phyloP scores from a whole-genome alignment of 441 rosid species.

The Jatropha multifida region DNA sequence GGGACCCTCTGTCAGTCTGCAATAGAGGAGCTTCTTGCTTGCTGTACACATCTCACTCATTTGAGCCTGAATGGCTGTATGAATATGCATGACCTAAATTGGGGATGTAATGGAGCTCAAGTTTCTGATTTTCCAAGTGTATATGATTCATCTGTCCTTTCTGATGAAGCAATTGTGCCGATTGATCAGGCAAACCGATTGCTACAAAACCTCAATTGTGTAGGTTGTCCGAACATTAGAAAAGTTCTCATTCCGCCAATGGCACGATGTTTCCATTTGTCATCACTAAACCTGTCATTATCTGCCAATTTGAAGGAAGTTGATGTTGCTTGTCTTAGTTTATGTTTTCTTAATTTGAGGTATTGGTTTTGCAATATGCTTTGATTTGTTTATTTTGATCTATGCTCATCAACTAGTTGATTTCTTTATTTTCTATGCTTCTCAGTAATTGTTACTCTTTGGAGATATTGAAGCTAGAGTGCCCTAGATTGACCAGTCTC shows the following conservation, averaged over 20 bases:
- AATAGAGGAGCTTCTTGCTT: conserved; percentile 90
- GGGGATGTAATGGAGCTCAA: conserved; percentile 59
- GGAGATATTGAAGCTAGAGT: conserved; percentile 79
- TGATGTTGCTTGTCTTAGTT: conserved; percentile 66
- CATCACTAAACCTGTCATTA: conserved; percentile 81
- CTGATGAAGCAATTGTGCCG: conserved; percentile 35
- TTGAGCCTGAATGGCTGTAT: conserved; percentile 91
- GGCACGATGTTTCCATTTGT: conserved; percentile 73
- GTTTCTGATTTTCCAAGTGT: conserved; percentile 35
- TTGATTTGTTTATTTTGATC: conserved; percentile 3
- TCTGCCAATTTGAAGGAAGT: conserved; percentile 90
- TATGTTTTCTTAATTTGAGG: conserved; percentile 85
- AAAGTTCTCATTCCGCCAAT: conserved; percentile 78
- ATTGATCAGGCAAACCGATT: conserved; percentile 59
- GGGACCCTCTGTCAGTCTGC: conserved; percentile 88
- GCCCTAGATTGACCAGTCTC: conserved; percentile 86
- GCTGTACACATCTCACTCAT: conserved; percentile 90
- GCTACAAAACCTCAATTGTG: conserved; percentile 89
- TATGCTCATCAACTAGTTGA: conserved; percentile 12
- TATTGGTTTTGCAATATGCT: conserved; percentile 17
- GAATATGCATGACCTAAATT: conserved; percentile 93
- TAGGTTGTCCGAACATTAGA: conserved; percentile 86
- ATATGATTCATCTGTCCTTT: conserved; percentile 23
- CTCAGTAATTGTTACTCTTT: conserved; percentile 81
- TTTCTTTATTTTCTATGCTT: conserved; percentile 15